phyloP scores from a whole-genome alignment of 1,284 basidiomycete genomes.

The Albatrellus sp. region DNA sequence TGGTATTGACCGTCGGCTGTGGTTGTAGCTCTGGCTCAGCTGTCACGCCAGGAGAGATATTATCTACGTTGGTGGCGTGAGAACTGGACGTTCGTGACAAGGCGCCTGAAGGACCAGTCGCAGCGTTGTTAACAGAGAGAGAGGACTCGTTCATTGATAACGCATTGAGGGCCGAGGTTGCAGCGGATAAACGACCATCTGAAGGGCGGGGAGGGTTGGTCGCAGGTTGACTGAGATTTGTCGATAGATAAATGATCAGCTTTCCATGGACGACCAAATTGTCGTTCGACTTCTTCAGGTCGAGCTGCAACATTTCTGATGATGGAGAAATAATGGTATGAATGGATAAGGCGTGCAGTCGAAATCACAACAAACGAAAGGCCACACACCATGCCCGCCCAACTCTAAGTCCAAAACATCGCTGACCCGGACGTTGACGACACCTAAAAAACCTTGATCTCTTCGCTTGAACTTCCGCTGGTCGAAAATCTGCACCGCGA shows the following conservation, averaged over 20 bases:
- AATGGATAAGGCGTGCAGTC: neutral
- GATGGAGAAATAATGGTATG: no score
- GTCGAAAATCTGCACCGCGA: conserved; percentile 97
- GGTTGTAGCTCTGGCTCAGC: conserved; percentile 16
- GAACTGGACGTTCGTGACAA: conserved; percentile 23
- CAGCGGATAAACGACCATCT: conserved; percentile 20
- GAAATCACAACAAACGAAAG: neutral
- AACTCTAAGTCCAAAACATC: conserved; percentile 76
- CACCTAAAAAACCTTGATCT: conserved; percentile 89
- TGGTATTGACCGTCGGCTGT: conserved; percentile 13
- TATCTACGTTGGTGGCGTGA: conserved; percentile 19
- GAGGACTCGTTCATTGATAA: conserved; percentile 19
- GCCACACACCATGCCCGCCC: conserved; percentile 56
- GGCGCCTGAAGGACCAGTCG: conserved; percentile 18
- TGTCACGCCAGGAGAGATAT: conserved; percentile 18
- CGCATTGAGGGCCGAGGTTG: conserved; percentile 16
- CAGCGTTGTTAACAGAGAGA: conserved; percentile 21
- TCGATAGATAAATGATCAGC: conserved; percentile 70
- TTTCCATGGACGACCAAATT: conserved; percentile 81
- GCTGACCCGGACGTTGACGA: conserved; percentile 78
- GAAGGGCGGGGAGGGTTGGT: conserved; percentile 22
- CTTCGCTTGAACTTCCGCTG: conserved; percentile 95
- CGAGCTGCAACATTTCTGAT: conserved; percentile 66
- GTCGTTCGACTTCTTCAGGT: conserved; percentile 80
- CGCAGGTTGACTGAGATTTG: conserved; percentile 44